Percentiles rank a stretch among this genome's conserved stretches.
Conservation (phyloP, 2,329 filamentous ascomycete species). For the Albophoma yamanashiensis region DNA sequence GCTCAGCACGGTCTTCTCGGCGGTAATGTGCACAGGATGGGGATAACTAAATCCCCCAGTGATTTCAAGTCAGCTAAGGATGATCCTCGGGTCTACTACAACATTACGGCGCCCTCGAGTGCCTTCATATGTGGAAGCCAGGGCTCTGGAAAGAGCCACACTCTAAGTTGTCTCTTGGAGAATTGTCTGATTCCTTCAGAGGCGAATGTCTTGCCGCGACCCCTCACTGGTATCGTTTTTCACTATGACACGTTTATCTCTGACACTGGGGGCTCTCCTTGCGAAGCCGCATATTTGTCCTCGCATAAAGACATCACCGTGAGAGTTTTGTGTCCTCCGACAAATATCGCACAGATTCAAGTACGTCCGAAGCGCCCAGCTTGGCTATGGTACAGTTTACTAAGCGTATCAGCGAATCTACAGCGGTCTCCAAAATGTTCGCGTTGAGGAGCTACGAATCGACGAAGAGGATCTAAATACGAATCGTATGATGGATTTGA, state of each 20-base stretch:
- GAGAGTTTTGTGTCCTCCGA: constrained; percentile 42
- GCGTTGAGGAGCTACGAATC: constrained; percentile 38
- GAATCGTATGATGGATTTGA: constrained; percentile 46
- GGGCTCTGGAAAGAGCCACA: constrained; percentile 54
- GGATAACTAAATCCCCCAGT: neutral
- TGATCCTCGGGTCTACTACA: constrained; percentile 29
- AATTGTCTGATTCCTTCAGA: constrained; percentile 39
- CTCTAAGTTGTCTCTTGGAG: constrained; percentile 43
- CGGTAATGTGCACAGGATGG: constrained; percentile 2
- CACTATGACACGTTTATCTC: constrained; percentile 51
- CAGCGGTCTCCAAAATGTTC: constrained; percentile 27
- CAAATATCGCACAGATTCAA: constrained; percentile 32
- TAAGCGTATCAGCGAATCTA: constrained; percentile 25
- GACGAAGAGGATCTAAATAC: constrained; percentile 43
- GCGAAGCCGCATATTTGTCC: constrained; percentile 48
- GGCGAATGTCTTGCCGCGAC: constrained; percentile 34
- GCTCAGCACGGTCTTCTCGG: constrained; percentile 11
- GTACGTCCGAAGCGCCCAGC: constrained; percentile 10
- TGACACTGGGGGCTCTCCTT: constrained; percentile 35
- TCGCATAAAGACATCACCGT: constrained; percentile 32
- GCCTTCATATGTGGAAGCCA: constrained; percentile 55
- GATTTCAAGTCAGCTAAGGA: neutral
- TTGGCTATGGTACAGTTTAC: neutral
- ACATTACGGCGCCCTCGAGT: constrained; percentile 41
- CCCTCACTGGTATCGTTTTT: constrained; percentile 51